Evolutionary conservation across 2,329 filamentous ascomycete species (phyloP).

Genomic region (Rutstroemia sp.): DNA sequence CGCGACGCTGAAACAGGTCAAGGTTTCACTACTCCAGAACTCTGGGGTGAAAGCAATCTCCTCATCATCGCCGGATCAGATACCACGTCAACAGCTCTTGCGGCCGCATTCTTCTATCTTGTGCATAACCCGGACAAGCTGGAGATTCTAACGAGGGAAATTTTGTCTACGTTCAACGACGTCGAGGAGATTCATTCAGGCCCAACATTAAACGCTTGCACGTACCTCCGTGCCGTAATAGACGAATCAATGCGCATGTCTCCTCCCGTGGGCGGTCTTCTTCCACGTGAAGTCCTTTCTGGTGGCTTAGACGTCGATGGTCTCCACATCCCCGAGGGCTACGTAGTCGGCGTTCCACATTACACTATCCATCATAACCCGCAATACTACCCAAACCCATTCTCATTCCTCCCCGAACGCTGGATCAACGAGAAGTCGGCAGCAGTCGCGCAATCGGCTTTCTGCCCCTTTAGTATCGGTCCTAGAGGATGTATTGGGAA

Average conservation of each 20-base stretch:
- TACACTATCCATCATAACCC: slow-evolving; percentile 40
- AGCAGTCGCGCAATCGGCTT: slow-evolving; percentile 16
- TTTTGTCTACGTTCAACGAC: slow-evolving; percentile 15
- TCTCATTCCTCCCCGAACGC: slow-evolving; percentile 37
- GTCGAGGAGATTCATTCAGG: slow-evolving; percentile 30
- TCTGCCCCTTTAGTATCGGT: slow-evolving; percentile 22
- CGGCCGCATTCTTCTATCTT: slow-evolving; percentile 34
- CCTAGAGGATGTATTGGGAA: slow-evolving; percentile 25
- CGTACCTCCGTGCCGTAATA: slow-evolving; percentile 37
- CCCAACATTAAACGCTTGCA: slow-evolving; percentile 27
- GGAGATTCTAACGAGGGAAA: slow-evolving; percentile 25
- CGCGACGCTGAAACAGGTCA: slow-evolving; percentile 61
- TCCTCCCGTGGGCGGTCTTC: slow-evolving; percentile 20
- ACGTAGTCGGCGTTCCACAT: slow-evolving; percentile 36
- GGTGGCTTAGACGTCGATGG: slow-evolving; percentile 24
- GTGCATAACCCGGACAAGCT: slow-evolving; percentile 27
- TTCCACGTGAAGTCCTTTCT: slow-evolving; percentile 20
- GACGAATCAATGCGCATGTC: slow-evolving; percentile 28
- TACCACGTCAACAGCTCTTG: slow-evolving; percentile 34
- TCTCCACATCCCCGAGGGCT: slow-evolving; percentile 32
- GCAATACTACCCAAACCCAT: slow-evolving; percentile 36
- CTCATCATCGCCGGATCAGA: slow-evolving; percentile 31
- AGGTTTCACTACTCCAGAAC: slow-evolving; percentile 30
- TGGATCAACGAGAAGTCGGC: slow-evolving; percentile 33
- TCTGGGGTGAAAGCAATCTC: slow-evolving; percentile 20